Evolutionary conservation across 208 protist genomes (phyloP).

Genomic region (Dictyostelium gargantuum): DNA sequence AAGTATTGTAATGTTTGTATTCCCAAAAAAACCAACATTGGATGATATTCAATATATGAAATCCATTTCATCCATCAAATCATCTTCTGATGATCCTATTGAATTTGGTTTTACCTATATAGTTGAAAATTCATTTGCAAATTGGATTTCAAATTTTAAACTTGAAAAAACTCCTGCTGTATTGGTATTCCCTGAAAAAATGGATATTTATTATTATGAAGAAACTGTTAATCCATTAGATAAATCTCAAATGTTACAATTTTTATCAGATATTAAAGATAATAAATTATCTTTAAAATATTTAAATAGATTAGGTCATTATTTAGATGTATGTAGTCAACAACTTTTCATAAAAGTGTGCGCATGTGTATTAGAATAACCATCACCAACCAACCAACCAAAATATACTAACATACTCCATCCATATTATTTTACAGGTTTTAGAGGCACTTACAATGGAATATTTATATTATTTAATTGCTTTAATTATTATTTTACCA

Average conservation of each 20-base stretch:
- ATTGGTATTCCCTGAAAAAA: background rate
- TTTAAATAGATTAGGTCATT: background rate
- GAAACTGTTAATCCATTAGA: background rate
- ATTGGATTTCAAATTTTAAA: background rate
- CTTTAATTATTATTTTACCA: background rate
- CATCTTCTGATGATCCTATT: background rate
- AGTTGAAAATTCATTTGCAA: background rate
- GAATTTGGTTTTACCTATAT: slow-evolving; percentile 7
- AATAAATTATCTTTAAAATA: slow-evolving; percentile 10
- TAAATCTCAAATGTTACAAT: background rate
- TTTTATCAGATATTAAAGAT: background rate
- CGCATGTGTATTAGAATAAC: no score
- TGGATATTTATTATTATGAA: slow-evolving; percentile 57
- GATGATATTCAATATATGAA: slow-evolving; percentile 14
- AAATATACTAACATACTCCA: background rate
- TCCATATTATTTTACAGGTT: background rate
- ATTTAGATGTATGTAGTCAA: background rate
- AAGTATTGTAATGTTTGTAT: slow-evolving; percentile 19
- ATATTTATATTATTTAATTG: background rate
- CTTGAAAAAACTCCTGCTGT: background rate
- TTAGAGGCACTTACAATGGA: background rate
- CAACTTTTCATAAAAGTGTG: no score
- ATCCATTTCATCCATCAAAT: background rate
- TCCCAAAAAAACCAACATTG: background rate
- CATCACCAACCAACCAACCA: background rate